These are phyloP conservation scores for Pseudohyphozyma bogoriensis DNA, from an alignment of 768 basidiomycete genomes.

Conservation along the genomic window DNA sequence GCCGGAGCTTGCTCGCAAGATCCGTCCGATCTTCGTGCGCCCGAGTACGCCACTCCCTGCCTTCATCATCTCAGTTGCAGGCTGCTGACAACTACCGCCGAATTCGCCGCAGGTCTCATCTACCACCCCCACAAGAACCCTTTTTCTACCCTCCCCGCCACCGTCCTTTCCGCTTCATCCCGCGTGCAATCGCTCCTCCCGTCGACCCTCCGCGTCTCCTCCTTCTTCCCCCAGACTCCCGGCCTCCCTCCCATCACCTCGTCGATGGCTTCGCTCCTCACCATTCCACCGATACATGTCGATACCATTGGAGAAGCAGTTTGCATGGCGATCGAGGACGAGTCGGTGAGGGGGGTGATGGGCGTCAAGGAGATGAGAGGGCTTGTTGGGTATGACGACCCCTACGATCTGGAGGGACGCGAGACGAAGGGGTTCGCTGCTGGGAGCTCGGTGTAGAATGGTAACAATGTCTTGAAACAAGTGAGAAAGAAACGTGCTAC, in stretches of 20 bases:
- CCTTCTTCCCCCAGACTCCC: conserved; percentile 40
- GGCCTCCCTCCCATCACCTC: conserved; percentile 39
- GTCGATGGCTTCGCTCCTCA: conserved; percentile 54
- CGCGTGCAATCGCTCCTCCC: conserved; percentile 39
- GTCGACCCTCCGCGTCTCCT: conserved; percentile 51
- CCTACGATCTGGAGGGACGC: background rate
- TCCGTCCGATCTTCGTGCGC: conserved; percentile 69
- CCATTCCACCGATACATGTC: conserved; percentile 85
- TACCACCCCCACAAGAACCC: conserved; percentile 92
- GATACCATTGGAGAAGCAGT: conserved; percentile 87
- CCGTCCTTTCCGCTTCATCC: conserved; percentile 57
- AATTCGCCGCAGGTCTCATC: conserved; percentile 60
- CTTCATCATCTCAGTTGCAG: background rate
- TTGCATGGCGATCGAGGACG: conserved; percentile 49
- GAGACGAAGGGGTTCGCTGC: no score
- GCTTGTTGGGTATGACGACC: conserved; percentile 50
- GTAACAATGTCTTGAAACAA: no score
- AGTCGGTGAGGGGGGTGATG: conserved; percentile 55
- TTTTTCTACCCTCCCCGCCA: conserved; percentile 73
- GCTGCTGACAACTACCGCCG: background rate
- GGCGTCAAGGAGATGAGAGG: conserved; percentile 64
- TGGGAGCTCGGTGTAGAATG: no score
- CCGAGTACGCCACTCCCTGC: conserved; percentile 55
- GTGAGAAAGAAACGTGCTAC: no score
- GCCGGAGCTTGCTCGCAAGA: conserved; percentile 38